Conservation (phyloP, 2,329 filamentous ascomycete genomes). For the Sporothrix brasiliensis region DNA sequence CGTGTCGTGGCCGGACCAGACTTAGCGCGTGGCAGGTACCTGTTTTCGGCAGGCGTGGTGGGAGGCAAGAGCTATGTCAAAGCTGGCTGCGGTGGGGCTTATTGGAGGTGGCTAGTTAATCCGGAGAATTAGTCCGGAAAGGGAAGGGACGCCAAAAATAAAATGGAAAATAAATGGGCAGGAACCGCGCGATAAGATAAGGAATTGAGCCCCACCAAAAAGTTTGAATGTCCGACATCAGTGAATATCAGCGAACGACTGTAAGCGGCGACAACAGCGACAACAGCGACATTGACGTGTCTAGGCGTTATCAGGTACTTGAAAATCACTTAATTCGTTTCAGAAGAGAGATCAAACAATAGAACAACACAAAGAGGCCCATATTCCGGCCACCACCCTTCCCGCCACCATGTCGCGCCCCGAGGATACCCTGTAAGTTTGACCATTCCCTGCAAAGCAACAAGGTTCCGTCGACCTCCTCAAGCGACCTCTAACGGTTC, state of each 20-base stretch:
- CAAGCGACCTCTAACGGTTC: conserved; percentile 34
- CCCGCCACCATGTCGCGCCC: conserved; percentile 78
- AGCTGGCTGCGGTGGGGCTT: conserved; percentile 9
- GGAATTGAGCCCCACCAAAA: conserved; percentile 32
- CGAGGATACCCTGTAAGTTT: conserved; percentile 82
- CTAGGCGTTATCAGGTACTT: not conserved
- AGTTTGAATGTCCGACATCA: conserved; percentile 26
- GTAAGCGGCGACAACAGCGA: not conserved
- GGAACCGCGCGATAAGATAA: conserved; percentile 32
- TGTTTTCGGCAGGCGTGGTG: not conserved
- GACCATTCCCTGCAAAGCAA: not conserved
- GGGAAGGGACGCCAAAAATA: not conserved
- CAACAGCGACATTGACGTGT: not conserved
- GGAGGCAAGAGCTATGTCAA: not conserved
- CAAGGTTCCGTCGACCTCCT: not conserved
- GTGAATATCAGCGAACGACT: not conserved
- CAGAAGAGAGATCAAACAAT: not conserved
- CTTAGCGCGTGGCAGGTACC: conserved; percentile 18
- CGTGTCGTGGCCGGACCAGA: conserved; percentile 24
- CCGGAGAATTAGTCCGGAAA: conserved; percentile 30
- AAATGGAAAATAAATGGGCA: not conserved
- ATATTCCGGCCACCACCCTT: not conserved
- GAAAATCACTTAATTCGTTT: not conserved
- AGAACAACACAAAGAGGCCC: not conserved
- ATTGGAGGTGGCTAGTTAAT: conserved; percentile 8